Base-by-base conservation (phyloP, 179 eudicot genomes). In the Silene vulgaris region DNA sequence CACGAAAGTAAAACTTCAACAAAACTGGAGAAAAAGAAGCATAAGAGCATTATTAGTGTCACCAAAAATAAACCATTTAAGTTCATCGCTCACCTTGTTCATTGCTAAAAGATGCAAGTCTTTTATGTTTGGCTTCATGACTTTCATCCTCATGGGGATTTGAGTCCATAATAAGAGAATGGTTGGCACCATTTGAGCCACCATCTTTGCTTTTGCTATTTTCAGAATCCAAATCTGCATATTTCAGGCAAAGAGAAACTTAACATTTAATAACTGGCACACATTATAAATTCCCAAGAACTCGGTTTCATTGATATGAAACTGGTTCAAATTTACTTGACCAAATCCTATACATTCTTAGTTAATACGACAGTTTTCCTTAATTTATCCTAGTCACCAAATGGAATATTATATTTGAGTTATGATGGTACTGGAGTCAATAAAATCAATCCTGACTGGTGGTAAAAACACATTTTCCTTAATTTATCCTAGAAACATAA, bases 11-110 rank as follows among this genome's bases (percentile, higher is more conserved):
- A 20, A 8, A 13, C 17, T 52, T 13, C 29, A 19, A 11, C 7
- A 69, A 69, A 43, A 69, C 57, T 52, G 4, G 59, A 52, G 17
- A 52, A 14, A 52, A 52, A 52, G 2, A 52, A 52, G 59, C 59
- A 14, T 52, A 52, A 52, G 59, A 52, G 17, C 6, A 52, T 52
- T 13, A 52, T 14, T 12, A 52, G 1, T 52, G 19, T 52, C 3
- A 52, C 59, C 59, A 17, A 69, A 21, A 68, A 20, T 14, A 52
- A 12, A 52, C 59, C 72, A 69, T 11, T 8, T 52, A 20, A 40
- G 57, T 43, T 43, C 17, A 17, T 69, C 12, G 72, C 32, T 11
- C 56, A 71, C 74, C 74, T 54, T 26, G 63, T 71, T 52, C 61
- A 54, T 50, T 52, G 74, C 74, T 52, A 14, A 28, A 26, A 1